A percentile compares a stretch with the other conserved stretches of the same genome.
These are phyloP conservation scores for Begonia fuchsioides DNA, from an alignment of 306 rosid genomes.

Conservation along the genomic window DNA sequence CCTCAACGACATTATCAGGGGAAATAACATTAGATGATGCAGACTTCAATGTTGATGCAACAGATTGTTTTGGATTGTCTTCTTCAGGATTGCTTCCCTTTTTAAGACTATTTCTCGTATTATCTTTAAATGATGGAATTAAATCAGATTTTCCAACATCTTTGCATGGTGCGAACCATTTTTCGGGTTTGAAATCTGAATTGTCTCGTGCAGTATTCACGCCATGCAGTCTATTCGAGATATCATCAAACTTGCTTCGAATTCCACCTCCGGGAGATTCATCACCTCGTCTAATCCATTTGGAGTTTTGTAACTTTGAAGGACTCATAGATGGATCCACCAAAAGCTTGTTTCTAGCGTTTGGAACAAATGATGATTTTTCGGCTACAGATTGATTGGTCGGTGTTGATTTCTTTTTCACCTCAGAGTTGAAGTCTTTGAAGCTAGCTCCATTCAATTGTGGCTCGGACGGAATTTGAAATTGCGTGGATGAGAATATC, in stretches of 20 bases:
- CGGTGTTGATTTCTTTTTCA: constrained; percentile 11
- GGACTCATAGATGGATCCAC: constrained; percentile 16
- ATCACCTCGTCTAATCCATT: constrained; percentile 14
- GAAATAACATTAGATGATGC: constrained; percentile 15
- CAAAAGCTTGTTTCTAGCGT: constrained; percentile 18
- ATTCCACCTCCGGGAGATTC: constrained; percentile 17
- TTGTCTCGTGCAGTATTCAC: constrained; percentile 13
- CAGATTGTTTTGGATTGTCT: constrained; percentile 12
- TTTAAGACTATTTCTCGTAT: constrained; percentile 14
- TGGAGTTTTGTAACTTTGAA: constrained; percentile 14
- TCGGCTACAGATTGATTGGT: constrained; percentile 17
- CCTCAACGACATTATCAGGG: constrained; percentile 42
- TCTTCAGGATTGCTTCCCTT: constrained; percentile 12
- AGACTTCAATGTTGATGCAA: constrained; percentile 16
- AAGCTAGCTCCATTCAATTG: constrained; percentile 10
- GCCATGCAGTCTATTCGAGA: constrained; percentile 23
- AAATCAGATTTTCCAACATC: constrained; percentile 5
- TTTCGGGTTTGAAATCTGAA: constrained; percentile 19
- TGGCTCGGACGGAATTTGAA: constrained; percentile 17
- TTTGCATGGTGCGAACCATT: neutral
- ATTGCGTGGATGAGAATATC: constrained; percentile 10
- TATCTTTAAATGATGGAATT: constrained; percentile 14
- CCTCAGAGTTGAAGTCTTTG: constrained; percentile 21
- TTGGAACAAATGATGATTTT: constrained; percentile 15
- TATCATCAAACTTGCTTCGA: constrained; percentile 15